Conservation (phyloP, 2,329 filamentous ascomycete species). For the Stemphylium lycopersici region DNA sequence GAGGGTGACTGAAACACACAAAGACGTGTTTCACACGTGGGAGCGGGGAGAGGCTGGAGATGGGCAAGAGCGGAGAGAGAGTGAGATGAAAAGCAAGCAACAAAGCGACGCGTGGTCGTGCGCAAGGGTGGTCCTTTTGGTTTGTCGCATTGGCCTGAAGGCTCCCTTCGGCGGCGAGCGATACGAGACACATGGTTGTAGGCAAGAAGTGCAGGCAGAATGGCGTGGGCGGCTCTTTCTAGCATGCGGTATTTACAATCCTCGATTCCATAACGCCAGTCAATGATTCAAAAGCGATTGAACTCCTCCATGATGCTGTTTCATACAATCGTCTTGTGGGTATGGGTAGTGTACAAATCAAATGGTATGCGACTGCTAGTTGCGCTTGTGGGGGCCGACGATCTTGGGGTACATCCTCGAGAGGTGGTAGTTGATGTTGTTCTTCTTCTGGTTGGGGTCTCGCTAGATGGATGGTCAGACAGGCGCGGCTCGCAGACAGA, state of each 20-base stretch:
- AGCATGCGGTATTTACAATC: conserved; percentile 21
- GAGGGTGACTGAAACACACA: conserved; percentile 19
- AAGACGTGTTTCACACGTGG: background rate
- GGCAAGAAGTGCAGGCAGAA: background rate
- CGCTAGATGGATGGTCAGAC: conserved; percentile 53
- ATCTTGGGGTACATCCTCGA: conserved; percentile 76
- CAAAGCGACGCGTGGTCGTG: conserved; percentile 1
- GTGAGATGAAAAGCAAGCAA: background rate
- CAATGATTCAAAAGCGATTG: conserved; percentile 23
- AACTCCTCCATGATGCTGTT: conserved; percentile 27
- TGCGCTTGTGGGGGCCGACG: conserved; percentile 72
- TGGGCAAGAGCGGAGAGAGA: background rate
- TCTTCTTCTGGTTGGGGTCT: conserved; percentile 66
- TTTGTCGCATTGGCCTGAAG: background rate
- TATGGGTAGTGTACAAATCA: conserved; percentile 38
- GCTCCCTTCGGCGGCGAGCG: background rate
- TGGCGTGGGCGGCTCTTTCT: conserved; percentile 6
- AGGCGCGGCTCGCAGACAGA: background rate
- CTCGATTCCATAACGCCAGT: conserved; percentile 23
- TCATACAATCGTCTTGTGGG: conserved; percentile 17
- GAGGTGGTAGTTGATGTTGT: conserved; percentile 90
- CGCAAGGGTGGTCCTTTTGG: background rate
- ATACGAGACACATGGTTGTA: background rate
- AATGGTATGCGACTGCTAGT: conserved; percentile 45
- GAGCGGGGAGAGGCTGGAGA: conserved; percentile 7